phyloP scores from a whole-genome alignment of 306 rosid genomes.

The Erythrophleum fordii region DNA sequence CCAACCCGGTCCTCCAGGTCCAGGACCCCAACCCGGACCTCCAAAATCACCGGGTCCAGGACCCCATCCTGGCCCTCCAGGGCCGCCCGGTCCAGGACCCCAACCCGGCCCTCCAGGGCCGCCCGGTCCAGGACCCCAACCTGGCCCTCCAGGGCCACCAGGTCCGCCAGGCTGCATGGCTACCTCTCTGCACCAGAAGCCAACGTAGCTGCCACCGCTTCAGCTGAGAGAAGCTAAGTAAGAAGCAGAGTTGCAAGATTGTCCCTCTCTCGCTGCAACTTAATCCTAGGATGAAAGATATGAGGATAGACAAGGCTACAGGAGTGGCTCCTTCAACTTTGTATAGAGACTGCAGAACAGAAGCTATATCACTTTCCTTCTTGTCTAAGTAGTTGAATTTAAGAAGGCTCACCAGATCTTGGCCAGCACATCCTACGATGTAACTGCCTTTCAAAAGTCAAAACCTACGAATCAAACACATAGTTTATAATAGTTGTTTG shows the following conservation, averaged over 20 bases:
- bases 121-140: too few relatives aligned
- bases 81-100: constrained; percentile 45
- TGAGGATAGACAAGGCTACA: background rate
- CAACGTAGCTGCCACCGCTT: background rate
- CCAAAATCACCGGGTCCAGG: constrained; percentile 48
- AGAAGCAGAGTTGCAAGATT: background rate
- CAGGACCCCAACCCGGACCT: constrained; percentile 51
- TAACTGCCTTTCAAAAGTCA: background rate
- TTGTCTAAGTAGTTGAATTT: background rate
- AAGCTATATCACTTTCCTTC: background rate
- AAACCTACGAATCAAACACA: constrained; percentile 1
- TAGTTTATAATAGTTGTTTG: background rate
- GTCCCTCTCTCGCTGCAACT: too few relatives aligned
- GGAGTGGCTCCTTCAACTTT: background rate
- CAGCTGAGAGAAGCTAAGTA: background rate
- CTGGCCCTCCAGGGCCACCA: constrained; percentile 44
- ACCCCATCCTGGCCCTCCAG: too few relatives aligned
- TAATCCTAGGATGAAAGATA: too few relatives aligned
- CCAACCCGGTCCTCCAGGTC: constrained; percentile 38
- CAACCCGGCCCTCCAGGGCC: constrained; percentile 51
- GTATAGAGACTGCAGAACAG: background rate
- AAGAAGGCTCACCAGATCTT: background rate
- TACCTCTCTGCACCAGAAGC: background rate
- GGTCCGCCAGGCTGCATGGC: background rate
- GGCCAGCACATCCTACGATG: background rate